These are phyloP conservation scores for Penicillium verhagenii DNA, from an alignment of 495 filamentous ascomycete genomes.

Conservation along the genomic window DNA sequence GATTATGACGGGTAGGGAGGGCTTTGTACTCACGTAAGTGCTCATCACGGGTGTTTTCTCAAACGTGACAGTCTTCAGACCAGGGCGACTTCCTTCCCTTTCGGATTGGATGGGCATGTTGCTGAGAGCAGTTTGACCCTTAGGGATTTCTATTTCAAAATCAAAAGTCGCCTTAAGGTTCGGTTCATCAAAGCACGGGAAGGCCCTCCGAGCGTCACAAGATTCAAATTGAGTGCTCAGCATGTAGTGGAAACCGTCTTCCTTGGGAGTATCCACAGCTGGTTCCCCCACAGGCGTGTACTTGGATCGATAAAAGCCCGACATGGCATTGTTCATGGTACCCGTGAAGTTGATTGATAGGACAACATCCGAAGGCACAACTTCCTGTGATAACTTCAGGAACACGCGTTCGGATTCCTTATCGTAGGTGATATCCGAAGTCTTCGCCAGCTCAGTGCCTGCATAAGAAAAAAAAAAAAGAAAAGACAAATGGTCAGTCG, in stretches of 20 bases:
- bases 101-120: conserved; percentile 86
- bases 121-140: conserved; percentile 80
- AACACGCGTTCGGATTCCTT: conserved; percentile 75
- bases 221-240: conserved; percentile 96
- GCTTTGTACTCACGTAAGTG: conserved; percentile 63
- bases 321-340: conserved; percentile 90
- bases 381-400: conserved; percentile 65
- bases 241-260: conserved; percentile 85
- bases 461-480: background rate
- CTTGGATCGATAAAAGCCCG: conserved; percentile 92
- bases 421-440: conserved; percentile 72
- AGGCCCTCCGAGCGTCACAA: conserved; percentile 88
- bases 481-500: conserved; percentile 10
- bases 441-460: conserved; percentile 48
- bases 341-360: conserved; percentile 79
- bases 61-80: conserved; percentile 78
- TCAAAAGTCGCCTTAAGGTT: conserved; percentile 96
- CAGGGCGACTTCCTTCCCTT: conserved; percentile 55
- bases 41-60: conserved; percentile 91
- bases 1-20: background rate
- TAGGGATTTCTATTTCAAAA: conserved; percentile 85
- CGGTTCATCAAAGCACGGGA: conserved; percentile 98
- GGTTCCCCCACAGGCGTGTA: conserved; percentile 78
- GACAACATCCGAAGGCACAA: conserved; percentile 58
- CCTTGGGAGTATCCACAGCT: conserved; percentile 69